These are phyloP conservation scores for Cercospora beticola DNA, from an alignment of 2,329 filamentous ascomycete genomes.

Conservation along the genomic window DNA sequence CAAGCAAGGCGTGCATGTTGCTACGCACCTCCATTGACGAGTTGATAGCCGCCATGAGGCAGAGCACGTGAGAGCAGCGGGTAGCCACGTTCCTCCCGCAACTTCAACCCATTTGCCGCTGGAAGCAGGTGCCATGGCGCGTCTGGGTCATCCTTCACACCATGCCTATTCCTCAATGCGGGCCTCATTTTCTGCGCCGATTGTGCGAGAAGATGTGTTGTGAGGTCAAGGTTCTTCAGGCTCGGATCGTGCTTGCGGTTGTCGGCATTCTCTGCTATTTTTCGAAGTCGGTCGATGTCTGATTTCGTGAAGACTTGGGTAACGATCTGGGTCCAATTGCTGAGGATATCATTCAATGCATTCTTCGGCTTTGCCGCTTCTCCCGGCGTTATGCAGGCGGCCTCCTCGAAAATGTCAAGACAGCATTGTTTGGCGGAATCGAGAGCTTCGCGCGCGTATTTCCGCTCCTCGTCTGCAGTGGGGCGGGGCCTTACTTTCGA, in stretches of 20 bases:
- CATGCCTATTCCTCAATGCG: constrained; percentile 19
- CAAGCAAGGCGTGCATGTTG: no score
- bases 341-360: not conserved
- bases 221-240: not conserved
- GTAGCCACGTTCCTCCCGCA: constrained; percentile 33
- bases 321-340: not conserved
- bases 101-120: constrained; percentile 35
- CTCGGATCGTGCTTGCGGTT: not conserved
- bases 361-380: not conserved
- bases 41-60: constrained; percentile 30
- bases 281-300: not conserved
- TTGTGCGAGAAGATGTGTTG: not conserved
- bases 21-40: constrained; percentile 26
- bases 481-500: not conserved
- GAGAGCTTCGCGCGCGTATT: not conserved
- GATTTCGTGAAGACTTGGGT: not conserved
- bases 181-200: not conserved
- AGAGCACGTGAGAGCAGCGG: constrained; percentile 32
- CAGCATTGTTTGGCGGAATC: not conserved
- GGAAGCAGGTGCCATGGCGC: constrained; percentile 37
- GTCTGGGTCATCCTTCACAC: constrained; percentile 29
- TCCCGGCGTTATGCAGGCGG: not conserved
- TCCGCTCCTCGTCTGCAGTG: not conserved
- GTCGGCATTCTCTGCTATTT: not conserved
- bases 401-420: not conserved